Percentiles rank a stretch among this genome's conserved stretches.
Evolutionary conservation across 768 basidiomycete genomes (phyloP).

Genomic region (Mycena metata): DNA sequence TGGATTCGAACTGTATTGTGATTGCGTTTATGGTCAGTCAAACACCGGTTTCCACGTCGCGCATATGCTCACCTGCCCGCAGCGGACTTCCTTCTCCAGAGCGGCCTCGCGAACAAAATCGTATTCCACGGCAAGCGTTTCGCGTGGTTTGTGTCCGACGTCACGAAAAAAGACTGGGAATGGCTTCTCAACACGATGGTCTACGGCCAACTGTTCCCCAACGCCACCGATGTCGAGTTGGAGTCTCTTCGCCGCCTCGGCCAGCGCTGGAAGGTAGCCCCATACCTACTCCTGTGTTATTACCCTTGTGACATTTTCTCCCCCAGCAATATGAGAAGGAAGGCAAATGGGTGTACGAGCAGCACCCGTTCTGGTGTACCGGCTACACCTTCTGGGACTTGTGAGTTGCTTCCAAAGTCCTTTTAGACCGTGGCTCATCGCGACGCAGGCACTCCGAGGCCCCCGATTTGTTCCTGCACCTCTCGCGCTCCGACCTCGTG

Average conservation of each 20-base stretch:
- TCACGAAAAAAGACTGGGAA: slow-evolving; percentile 94
- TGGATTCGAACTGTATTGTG: slow-evolving; percentile 90
- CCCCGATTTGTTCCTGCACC: slow-evolving; percentile 92
- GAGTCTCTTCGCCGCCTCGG: slow-evolving; percentile 87
- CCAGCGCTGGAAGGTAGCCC: slow-evolving; percentile 85
- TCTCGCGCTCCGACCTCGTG: slow-evolving; percentile 91
- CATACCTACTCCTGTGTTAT: not conserved
- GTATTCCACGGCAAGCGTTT: slow-evolving; percentile 97
- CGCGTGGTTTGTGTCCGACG: slow-evolving; percentile 95
- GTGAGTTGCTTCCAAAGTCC: not conserved
- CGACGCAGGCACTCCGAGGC: slow-evolving; percentile 70
- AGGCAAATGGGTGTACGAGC: slow-evolving; percentile 94
- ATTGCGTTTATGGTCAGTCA: slow-evolving; percentile 83
- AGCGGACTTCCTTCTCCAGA: slow-evolving; percentile 96
- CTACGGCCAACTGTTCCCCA: slow-evolving; percentile 93
- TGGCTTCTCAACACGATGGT: slow-evolving; percentile 91
- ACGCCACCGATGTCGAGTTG: slow-evolving; percentile 82
- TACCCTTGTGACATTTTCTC: slow-evolving; percentile 19
- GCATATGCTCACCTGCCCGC: slow-evolving; percentile 16
- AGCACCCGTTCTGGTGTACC: slow-evolving; percentile 96
- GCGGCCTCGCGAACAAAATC: slow-evolving; percentile 85
- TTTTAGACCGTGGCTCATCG: no score
- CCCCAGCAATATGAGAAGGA: slow-evolving; percentile 89
- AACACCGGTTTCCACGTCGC: not conserved
- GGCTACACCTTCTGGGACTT: slow-evolving; percentile 95